Percentiles rank a stretch among this genome's conserved stretches.
These are phyloP conservation scores for Diaporthe batatas DNA, from an alignment of 2,329 filamentous ascomycete species.

Conservation along the genomic window DNA sequence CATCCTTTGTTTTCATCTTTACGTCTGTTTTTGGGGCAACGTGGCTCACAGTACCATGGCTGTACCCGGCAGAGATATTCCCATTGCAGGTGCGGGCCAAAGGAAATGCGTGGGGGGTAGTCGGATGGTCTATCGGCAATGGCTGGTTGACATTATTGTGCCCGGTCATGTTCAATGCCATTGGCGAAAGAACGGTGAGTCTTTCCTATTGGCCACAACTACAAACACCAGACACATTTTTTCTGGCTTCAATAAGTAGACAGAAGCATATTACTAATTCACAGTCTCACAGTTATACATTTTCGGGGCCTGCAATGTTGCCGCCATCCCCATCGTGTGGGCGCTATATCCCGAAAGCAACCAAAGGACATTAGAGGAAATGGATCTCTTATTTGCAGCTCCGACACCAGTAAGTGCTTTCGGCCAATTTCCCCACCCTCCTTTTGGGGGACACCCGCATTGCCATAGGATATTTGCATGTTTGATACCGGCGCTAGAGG, in stretches of 20 bases:
- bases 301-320: conserved; percentile 76
- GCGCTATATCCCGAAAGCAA: conserved; percentile 81
- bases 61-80: conserved; percentile 81
- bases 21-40: conserved; percentile 75
- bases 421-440: too few species aligned
- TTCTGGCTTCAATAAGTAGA: not conserved
- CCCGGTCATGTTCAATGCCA: conserved; percentile 72
- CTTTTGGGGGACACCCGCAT: not conserved
- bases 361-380: conserved; percentile 80
- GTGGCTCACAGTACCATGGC: conserved; percentile 71
- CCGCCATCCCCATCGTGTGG: conserved; percentile 79
- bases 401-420: conserved; percentile 21
- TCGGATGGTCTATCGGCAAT: conserved; percentile 83
- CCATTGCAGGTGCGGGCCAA: conserved; percentile 78
- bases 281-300: conserved; percentile 67
- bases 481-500: too few species aligned
- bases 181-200: conserved; percentile 73
- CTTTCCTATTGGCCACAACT: too few species aligned
- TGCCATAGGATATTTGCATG: too few species aligned
- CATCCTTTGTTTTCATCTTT: conserved; percentile 79
- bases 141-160: conserved; percentile 58
- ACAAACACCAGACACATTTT: not conserved
- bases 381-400: conserved; percentile 79
- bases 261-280: not conserved
- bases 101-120: conserved; percentile 81